Conservation (phyloP, 345 rosid species). For the Mallotus nudiflorus region DNA sequence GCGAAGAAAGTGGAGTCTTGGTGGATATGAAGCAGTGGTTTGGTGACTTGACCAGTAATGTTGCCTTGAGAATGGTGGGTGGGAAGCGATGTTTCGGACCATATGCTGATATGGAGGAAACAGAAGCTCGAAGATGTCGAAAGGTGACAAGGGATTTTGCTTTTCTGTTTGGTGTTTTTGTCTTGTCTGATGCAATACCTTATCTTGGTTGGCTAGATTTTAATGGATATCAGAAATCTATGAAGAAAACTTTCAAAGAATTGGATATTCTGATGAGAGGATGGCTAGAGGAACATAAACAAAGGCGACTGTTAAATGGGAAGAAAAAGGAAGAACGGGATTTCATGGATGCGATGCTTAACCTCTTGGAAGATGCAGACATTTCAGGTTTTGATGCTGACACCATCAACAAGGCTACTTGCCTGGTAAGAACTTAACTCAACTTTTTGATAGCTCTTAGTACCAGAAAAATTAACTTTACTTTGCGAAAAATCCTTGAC, state of each 20-base stretch:
- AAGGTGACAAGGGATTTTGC: conserved; percentile 25
- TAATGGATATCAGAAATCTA: conserved; percentile 24
- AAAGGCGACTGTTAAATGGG: conserved; percentile 15
- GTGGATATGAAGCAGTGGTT: conserved; percentile 44
- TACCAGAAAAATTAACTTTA: no score
- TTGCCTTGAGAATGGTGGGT: conserved; percentile 31
- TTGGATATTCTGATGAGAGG: conserved; percentile 27
- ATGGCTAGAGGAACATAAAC: conserved; percentile 49
- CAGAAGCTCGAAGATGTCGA: conserved; percentile 6
- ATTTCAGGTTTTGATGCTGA: conserved; percentile 24
- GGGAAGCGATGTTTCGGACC: conserved; percentile 31
- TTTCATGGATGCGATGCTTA: conserved; percentile 45
- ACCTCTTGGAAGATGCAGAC: conserved; percentile 18
- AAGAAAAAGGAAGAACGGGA: conserved; percentile 23
- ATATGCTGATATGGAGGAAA: conserved; percentile 12
- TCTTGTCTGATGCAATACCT: conserved; percentile 41
- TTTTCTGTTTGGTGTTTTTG: conserved; percentile 26
- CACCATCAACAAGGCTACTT: conserved; percentile 34
- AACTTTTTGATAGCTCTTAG: background rate
- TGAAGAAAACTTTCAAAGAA: conserved; percentile 42
- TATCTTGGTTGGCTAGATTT: conserved; percentile 44
- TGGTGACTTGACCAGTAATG: conserved; percentile 30
- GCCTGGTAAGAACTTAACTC: conserved; percentile 26
- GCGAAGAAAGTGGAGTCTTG: conserved; percentile 4
- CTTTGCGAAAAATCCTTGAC: no score